phyloP scores from a whole-genome alignment of 192 early-diverging fungal species.

The Backusella westeae region DNA sequence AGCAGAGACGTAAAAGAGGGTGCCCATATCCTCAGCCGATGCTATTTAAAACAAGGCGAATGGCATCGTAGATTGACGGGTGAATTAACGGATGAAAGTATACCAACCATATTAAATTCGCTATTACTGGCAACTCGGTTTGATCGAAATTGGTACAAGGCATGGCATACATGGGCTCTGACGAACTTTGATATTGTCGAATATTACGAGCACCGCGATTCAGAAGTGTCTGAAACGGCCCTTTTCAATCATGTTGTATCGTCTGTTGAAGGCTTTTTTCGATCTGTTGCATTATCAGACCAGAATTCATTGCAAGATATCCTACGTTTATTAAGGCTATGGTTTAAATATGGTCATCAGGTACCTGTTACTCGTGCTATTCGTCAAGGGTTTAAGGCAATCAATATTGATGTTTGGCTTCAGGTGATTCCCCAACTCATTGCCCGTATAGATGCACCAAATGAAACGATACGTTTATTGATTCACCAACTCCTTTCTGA shows the following conservation, averaged over 20 bases:
- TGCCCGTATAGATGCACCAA: slow-evolving; percentile 85
- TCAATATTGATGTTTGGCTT: slow-evolving; percentile 92
- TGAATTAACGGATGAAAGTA: slow-evolving; percentile 48
- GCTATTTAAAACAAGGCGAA: slow-evolving; percentile 93
- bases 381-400: slow-evolving; percentile 72
- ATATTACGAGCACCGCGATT: slow-evolving; percentile 61
- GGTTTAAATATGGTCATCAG: slow-evolving; percentile 95
- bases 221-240: slow-evolving; percentile 26
- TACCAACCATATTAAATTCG: slow-evolving; percentile 74
- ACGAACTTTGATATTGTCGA: slow-evolving; percentile 87
- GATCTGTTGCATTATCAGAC: slow-evolving; percentile 87
- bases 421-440: slow-evolving; percentile 98
- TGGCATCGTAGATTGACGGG: slow-evolving; percentile 72
- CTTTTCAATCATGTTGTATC: slow-evolving; percentile 80
- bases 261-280: slow-evolving; percentile 88
- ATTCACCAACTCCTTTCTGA: slow-evolving; percentile 90
- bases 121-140: slow-evolving; percentile 84
- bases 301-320: slow-evolving; percentile 90
- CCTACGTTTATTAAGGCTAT: slow-evolving; percentile 84
- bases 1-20: slow-evolving; percentile 44
- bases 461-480: slow-evolving; percentile 70
- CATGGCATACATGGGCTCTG: slow-evolving; percentile 98
- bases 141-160: slow-evolving; percentile 93
- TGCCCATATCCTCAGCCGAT: slow-evolving; percentile 66
- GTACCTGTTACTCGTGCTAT: slow-evolving; percentile 79